Percentiles rank a stretch among this genome's conserved stretches.
phyloP scores from a whole-genome alignment of 345 rosid species.

The Noccaea caerulescens region DNA sequence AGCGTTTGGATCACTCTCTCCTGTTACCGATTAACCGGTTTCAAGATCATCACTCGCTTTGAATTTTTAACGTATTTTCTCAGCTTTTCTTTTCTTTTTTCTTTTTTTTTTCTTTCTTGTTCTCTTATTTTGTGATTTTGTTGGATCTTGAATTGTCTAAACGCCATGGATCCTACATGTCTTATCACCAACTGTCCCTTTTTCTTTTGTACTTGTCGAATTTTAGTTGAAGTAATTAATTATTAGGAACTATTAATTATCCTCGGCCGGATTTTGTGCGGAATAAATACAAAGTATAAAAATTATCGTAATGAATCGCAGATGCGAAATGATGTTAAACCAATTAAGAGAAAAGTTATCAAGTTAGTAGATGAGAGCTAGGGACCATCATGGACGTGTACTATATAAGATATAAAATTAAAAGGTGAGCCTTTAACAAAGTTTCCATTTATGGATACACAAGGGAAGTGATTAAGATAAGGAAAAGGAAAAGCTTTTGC shows the following conservation, averaged over 20 bases:
- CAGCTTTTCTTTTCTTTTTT: slow-evolving; percentile 43
- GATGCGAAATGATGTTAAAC: slow-evolving; percentile 30
- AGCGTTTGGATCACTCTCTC: slow-evolving; percentile 52
- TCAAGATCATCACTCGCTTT: slow-evolving; percentile 54
- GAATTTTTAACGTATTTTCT: slow-evolving; percentile 7
- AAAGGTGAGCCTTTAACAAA: slow-evolving; percentile 38
- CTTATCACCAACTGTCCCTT: slow-evolving; percentile 25
- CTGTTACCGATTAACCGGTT: slow-evolving; percentile 58
- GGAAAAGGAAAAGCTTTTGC: slow-evolving; percentile 32
- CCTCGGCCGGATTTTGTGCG: not conserved
- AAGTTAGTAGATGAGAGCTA: slow-evolving; percentile 22
- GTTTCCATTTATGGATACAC: slow-evolving; percentile 47
- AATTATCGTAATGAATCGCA: slow-evolving; percentile 34
- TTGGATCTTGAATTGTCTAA: slow-evolving; percentile 45
- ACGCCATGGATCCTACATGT: slow-evolving; percentile 37
- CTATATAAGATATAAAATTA: slow-evolving; percentile 21
- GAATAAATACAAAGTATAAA: slow-evolving; percentile 6
- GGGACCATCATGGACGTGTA: slow-evolving; percentile 41
- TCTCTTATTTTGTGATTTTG: slow-evolving; percentile 16
- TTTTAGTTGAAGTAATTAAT: slow-evolving; percentile 10
- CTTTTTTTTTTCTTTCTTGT: slow-evolving; percentile 18
- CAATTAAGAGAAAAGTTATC: slow-evolving; percentile 30
- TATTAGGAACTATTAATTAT: not conserved
- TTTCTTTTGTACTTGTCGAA: slow-evolving; percentile 5
- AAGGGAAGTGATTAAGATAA: slow-evolving; percentile 42